Base-by-base conservation (phyloP, 2,329 filamentous ascomycete species). In the Cladosporium austrohemisphaericum region DNA sequence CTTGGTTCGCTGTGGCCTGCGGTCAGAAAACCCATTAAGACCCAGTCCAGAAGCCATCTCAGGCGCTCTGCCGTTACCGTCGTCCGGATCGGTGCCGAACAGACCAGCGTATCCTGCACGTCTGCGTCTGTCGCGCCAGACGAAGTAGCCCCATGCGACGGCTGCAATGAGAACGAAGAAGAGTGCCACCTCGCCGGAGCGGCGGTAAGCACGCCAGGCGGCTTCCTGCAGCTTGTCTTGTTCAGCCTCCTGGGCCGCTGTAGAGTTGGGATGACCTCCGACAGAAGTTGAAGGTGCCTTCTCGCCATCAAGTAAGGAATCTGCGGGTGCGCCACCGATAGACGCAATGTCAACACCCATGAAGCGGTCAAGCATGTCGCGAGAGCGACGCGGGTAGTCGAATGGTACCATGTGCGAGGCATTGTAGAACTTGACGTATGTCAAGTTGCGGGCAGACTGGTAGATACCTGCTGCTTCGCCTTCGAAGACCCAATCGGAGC, bases 361-460 rank as follows among this genome's bases (percentile, higher is more conserved):
- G 71, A 98, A 95, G 32, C 93, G 86, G 69, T 98, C 92, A 13
- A 98, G 82, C 93, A 98, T 98, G 67, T 97, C 93, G 54, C 92
- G 82, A 16, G 84, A 86, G 53, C 90, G 85, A 40, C 89, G 83
- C 1, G 92, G 85, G 60, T 86, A 87, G 68, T 98, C 92, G 63
- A 93, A 97, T 1, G 93, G 94, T 1, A 98, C 93, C 93, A 98
- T 98, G 69, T 98, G 93, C 41, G 88, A 95, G 13, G 89, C 84
- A 68, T 98, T 95, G 75, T 95, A 88, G 71, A 97, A 95, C 32
- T 94, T 77, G 25, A 98, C 84, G 65, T 98, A 98, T 1, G 93
- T 96, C 53, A 98, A 72, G 70, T 98, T 98, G 57, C 94, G 84
- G 1, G 93, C 92, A 66, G 90, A 82, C 69, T 98, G 94, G 76